phyloP scores from a whole-genome alignment of 371 early-diverging fungal genomes.

The Zychaea mexicana region DNA sequence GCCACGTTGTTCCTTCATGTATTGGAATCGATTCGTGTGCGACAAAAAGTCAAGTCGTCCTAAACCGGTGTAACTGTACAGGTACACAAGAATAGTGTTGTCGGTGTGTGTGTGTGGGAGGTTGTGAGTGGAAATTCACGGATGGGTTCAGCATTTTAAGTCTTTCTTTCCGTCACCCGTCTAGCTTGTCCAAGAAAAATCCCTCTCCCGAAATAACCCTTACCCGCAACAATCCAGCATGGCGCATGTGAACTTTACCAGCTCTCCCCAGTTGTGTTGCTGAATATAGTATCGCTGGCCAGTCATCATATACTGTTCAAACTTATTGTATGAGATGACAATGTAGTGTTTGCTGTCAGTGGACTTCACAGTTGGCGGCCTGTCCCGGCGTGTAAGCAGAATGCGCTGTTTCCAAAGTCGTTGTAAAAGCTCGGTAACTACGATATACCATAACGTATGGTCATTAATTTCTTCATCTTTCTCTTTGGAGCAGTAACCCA shows the following conservation, averaged over 20 bases:
- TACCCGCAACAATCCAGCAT: slow-evolving; percentile 47
- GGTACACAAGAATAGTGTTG: not conserved
- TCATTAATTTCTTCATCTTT: too few species aligned
- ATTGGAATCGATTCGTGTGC: slow-evolving; percentile 37
- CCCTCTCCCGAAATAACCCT: not conserved
- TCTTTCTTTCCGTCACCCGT: not conserved
- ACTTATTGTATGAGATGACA: slow-evolving; percentile 35
- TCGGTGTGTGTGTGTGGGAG: too few species aligned
- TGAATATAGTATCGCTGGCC: slow-evolving; percentile 49
- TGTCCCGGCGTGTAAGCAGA: slow-evolving; percentile 32
- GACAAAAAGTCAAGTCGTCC: slow-evolving; percentile 30
- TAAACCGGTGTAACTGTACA: slow-evolving; percentile 27
- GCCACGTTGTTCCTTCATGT: slow-evolving; percentile 36
- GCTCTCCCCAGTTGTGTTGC: slow-evolving; percentile 36
- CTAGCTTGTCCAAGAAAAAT: not conserved
- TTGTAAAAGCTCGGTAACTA: slow-evolving; percentile 46
- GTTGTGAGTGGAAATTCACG: not conserved
- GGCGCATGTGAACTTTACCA: slow-evolving; percentile 36
- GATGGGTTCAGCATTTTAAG: not conserved
- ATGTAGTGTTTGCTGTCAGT: slow-evolving; percentile 48
- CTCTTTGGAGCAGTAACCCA: not conserved
- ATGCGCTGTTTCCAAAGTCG: slow-evolving; percentile 46
- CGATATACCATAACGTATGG: not conserved
- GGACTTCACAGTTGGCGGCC: slow-evolving; percentile 36
- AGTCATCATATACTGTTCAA: slow-evolving; percentile 44